phyloP scores from a whole-genome alignment of 495 filamentous ascomycete genomes.

The Jackrogersella multiformis region DNA sequence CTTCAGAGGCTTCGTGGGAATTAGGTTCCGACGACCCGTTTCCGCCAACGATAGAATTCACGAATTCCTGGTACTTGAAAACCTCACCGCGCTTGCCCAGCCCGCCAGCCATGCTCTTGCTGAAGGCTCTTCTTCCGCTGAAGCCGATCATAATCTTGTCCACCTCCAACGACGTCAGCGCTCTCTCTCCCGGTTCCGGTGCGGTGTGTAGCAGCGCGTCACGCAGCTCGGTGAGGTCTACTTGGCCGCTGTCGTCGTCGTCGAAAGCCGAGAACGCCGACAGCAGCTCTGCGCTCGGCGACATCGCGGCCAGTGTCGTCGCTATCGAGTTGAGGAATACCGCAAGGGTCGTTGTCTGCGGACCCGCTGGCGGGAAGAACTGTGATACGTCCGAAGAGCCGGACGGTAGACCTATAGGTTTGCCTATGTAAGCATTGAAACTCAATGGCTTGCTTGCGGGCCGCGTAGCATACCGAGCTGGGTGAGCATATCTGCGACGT shows the following conservation, averaged over 20 bases:
- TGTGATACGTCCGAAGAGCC: conserved; percentile 66
- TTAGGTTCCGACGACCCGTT: conserved; percentile 50
- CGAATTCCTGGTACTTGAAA: conserved; percentile 82
- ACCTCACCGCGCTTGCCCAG: conserved; percentile 70
- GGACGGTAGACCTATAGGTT: conserved; percentile 57
- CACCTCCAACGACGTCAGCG: conserved; percentile 77
- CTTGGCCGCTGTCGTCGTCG: conserved; percentile 91
- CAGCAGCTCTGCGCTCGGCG: conserved; percentile 76
- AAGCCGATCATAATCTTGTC: conserved; percentile 87
- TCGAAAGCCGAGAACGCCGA: conserved; percentile 95
- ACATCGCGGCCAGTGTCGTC: conserved; percentile 73
- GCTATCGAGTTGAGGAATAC: conserved; percentile 83
- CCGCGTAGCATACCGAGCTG: conserved; percentile 67
- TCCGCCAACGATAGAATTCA: conserved; percentile 64
- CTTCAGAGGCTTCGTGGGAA: conserved; percentile 45
- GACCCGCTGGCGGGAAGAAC: conserved; percentile 77
- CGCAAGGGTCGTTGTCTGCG: conserved; percentile 80
- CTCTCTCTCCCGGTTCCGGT: conserved; percentile 73
- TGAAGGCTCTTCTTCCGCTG: conserved; percentile 80
- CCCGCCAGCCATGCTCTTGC: conserved; percentile 58
- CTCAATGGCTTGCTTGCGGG: not conserved
- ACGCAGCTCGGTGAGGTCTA: conserved; percentile 82
- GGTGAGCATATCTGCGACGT: conserved; percentile 81
- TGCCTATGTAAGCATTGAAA: conserved; percentile 8
- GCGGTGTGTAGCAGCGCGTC: conserved; percentile 84